These are phyloP conservation scores for Anthracocystis setariae DNA, from an alignment of 1,284 basidiomycete species.

Conservation along the genomic window DNA sequence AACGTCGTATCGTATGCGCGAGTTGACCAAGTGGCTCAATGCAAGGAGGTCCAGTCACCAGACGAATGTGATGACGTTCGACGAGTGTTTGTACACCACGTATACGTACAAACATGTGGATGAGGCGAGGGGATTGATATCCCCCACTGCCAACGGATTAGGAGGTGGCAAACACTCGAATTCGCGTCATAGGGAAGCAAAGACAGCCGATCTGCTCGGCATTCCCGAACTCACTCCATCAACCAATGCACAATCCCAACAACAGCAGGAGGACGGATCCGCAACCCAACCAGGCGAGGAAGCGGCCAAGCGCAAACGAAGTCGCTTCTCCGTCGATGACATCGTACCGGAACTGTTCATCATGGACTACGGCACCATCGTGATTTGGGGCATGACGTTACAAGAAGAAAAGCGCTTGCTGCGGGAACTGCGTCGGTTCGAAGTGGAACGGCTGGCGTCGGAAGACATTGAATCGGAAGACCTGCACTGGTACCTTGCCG, in stretches of 20 bases:
- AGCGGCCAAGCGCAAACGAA: slow-evolving; percentile 31
- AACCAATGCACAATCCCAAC: slow-evolving; percentile 11
- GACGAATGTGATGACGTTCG: slow-evolving; percentile 71
- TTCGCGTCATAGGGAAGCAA: slow-evolving; percentile 12
- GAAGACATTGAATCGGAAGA: slow-evolving; percentile 84
- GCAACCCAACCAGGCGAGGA: slow-evolving; percentile 2
- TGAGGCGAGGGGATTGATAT: slow-evolving; percentile 50
- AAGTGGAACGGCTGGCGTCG: slow-evolving; percentile 79
- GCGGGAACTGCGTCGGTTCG: slow-evolving; percentile 84
- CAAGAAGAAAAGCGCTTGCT: slow-evolving; percentile 88
- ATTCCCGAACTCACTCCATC: slow-evolving; percentile 55
- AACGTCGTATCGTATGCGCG: slow-evolving; percentile 87
- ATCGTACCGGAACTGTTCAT: slow-evolving; percentile 73
- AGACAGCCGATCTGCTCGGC: slow-evolving; percentile 63
- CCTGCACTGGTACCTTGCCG: slow-evolving; percentile 94
- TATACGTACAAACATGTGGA: slow-evolving; percentile 66
- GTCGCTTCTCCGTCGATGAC: slow-evolving; percentile 51
- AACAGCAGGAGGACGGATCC: slow-evolving; percentile 27
- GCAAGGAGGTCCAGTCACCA: slow-evolving; percentile 82
- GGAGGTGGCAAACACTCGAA: slow-evolving; percentile 7
- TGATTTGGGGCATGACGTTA: slow-evolving; percentile 97
- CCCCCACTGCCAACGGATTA: slow-evolving; percentile 10
- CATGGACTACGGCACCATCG: slow-evolving; percentile 91
- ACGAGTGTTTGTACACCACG: slow-evolving; percentile 67
- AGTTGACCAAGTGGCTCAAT: slow-evolving; percentile 86